phyloP scores from a whole-genome alignment of 164 flowering plant species.

The Vitis vinifera region ASM3070453v1 NC_081808.1:3044001-3044500 shows the following conservation, averaged over 20 bases:
- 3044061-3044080: conserved; percentile 73
- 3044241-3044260: conserved; percentile 13
- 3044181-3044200: neutral
- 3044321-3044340: conserved; percentile 68
- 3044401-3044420: conserved; percentile 96
- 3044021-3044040: conserved; percentile 76
- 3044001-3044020: conserved; percentile 61
- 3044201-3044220: neutral
- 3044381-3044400: conserved; percentile 79
- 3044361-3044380: conserved; percentile 79
- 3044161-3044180: neutral
- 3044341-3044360: conserved; percentile 87
- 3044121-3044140: too few relatives aligned
- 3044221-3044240: neutral
- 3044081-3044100: neutral
- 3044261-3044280: too few relatives aligned
- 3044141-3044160: too few relatives aligned
- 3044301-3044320: neutral
- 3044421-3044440: conserved; percentile 57
- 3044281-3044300: neutral
- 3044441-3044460: neutral
- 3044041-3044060: conserved; percentile 97
- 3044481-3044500: conserved; percentile 6
- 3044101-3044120: too few relatives aligned
- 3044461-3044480: neutral